A percentile compares a stretch with the other conserved stretches of the same genome.
These are phyloP conservation scores for Metarhizium rileyi DNA, from an alignment of 2,329 filamentous ascomycete species.

Conservation along the genomic window DNA sequence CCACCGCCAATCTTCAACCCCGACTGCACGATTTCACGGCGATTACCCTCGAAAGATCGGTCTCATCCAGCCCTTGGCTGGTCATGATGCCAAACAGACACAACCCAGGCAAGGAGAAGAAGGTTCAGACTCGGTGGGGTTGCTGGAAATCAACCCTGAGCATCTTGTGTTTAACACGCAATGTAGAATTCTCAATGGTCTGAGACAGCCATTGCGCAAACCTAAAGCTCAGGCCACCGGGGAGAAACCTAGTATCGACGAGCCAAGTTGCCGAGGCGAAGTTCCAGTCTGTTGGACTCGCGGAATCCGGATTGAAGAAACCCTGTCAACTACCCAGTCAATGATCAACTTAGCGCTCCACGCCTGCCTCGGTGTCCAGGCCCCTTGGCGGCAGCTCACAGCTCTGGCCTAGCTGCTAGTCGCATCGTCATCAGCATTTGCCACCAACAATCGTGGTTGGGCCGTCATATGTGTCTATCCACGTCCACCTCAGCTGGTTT, in stretches of 20 bases:
- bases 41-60: neutral
- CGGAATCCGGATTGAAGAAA: neutral
- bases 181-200: neutral
- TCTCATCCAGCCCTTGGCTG: neutral
- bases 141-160: neutral
- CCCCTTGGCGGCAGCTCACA: neutral
- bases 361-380: neutral
- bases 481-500: neutral
- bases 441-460: constrained; percentile 8
- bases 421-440: neutral
- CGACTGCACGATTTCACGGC: neutral
- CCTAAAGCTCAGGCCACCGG: neutral
- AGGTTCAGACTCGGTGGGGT: neutral
- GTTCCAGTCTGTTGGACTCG: neutral
- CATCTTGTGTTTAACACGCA: neutral
- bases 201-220: neutral
- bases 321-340: neutral
- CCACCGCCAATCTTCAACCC: neutral
- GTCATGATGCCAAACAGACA: neutral
- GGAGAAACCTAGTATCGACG: neutral
- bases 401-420: neutral
- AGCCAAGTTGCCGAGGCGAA: neutral
- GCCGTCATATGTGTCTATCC: neutral
- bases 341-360: neutral
- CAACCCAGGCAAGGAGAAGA: neutral